Evolutionary conservation across 352 stramenopile genomes (phyloP).

Genomic region (Thalassiosira mediterranea): DNA sequence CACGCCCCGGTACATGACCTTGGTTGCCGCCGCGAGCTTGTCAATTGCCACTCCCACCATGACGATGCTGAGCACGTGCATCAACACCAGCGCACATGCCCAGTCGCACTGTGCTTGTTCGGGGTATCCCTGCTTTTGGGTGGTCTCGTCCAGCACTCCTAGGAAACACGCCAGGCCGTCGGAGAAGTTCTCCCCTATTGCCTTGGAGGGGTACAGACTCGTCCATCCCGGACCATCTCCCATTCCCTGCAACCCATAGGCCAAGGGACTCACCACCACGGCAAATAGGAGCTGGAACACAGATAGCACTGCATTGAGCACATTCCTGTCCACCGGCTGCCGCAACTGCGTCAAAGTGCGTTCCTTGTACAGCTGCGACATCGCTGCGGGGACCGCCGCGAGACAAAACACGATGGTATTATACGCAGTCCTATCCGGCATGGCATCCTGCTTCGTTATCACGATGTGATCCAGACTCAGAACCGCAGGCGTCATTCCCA

Average conservation of each 20-base stretch:
- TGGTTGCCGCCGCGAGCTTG: slow-evolving; percentile 71
- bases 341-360: slow-evolving; percentile 67
- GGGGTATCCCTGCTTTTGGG: slow-evolving; percentile 55
- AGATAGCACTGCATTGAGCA: slow-evolving; percentile 75
- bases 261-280: slow-evolving; percentile 71
- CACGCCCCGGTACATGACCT: slow-evolving; percentile 77
- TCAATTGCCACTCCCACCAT: slow-evolving; percentile 74
- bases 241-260: slow-evolving; percentile 74
- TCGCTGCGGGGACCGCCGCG: slow-evolving; percentile 65
- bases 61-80: slow-evolving; percentile 74
- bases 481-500: slow-evolving; percentile 61
- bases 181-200: slow-evolving; percentile 73
- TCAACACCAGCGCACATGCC: slow-evolving; percentile 52
- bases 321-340: slow-evolving; percentile 73
- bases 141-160: slow-evolving; percentile 58
- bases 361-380: slow-evolving; percentile 82
- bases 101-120: slow-evolving; percentile 65
- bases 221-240: slow-evolving; percentile 60
- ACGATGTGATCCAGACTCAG: slow-evolving; percentile 63
- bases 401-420: slow-evolving; percentile 81
- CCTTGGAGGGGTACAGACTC: slow-evolving; percentile 63
- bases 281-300: slow-evolving; percentile 77
- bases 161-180: slow-evolving; percentile 74
- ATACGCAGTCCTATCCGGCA: slow-evolving; percentile 67
- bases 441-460: slow-evolving; percentile 63